phyloP scores from a whole-genome alignment of 2,329 filamentous ascomycete species.

The Coleophoma cylindrospora region DNA sequence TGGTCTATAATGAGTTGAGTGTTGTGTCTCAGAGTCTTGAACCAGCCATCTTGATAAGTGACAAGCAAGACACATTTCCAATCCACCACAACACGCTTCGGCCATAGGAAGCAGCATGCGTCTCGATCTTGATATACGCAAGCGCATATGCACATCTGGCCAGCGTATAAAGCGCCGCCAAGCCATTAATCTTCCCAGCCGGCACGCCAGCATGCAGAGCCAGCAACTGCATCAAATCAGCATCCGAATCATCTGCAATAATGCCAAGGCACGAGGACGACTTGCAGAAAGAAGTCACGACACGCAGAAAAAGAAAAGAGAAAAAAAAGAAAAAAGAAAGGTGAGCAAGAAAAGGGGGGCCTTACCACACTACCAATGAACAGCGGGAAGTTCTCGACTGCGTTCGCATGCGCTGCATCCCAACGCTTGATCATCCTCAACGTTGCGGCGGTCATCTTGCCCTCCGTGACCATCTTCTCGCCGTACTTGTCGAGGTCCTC shows the following conservation, averaged over 20 bases:
- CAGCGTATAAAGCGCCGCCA: conserved; percentile 33
- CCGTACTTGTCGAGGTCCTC: conserved; percentile 41
- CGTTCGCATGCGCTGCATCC: conserved; percentile 41
- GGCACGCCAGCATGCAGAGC: conserved; percentile 34
- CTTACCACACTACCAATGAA: conserved; percentile 29
- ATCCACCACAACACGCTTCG: conserved; percentile 36
- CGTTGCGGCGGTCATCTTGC: conserved; percentile 36
- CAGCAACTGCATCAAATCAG: conserved; percentile 18
- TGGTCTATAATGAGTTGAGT: too few relatives aligned
- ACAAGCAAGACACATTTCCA: conserved; percentile 35
- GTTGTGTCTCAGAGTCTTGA: background rate
- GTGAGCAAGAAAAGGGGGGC: background rate
- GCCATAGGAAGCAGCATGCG: conserved; percentile 27
- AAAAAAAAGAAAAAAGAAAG: background rate
- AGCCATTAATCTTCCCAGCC: conserved; percentile 28
- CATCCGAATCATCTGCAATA: background rate
- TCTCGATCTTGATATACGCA: conserved; percentile 34
- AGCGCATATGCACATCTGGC: conserved; percentile 34
- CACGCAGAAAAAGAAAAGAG: background rate
- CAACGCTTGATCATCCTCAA: conserved; percentile 37
- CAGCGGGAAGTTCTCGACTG: conserved; percentile 35
- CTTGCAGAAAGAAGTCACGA: background rate
- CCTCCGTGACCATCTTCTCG: conserved; percentile 33
- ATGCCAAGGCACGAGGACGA: background rate
- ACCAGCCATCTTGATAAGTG: conserved; percentile 28